phyloP scores from a whole-genome alignment of 306 rosid species.

The Dicorynia guianensis region DNA sequence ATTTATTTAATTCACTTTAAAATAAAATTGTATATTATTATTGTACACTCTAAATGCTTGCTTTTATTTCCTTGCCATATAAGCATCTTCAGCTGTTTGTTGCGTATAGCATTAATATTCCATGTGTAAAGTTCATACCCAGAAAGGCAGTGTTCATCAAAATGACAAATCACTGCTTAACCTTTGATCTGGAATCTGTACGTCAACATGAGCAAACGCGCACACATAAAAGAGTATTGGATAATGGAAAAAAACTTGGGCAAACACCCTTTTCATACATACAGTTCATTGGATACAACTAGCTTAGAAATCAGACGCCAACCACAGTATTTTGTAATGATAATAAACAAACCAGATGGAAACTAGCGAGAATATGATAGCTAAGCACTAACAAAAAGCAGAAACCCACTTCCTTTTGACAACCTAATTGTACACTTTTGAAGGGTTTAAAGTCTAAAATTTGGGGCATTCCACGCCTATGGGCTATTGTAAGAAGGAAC shows the following conservation, averaged over 20 bases:
- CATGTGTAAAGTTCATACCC: not conserved
- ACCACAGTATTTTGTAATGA: slow-evolving; percentile 27
- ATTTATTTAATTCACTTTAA: no score
- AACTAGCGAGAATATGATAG: not conserved
- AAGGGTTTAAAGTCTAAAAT: slow-evolving; percentile 1
- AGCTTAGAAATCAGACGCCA: slow-evolving; percentile 31
- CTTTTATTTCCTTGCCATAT: not conserved
- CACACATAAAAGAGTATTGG: not conserved
- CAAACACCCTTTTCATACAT: slow-evolving; percentile 39
- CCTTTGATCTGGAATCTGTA: slow-evolving; percentile 14
- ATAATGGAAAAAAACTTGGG: slow-evolving; percentile 24
- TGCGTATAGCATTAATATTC: not conserved
- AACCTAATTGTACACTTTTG: not conserved
- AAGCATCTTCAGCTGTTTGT: slow-evolving; percentile 17
- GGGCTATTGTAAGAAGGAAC: slow-evolving; percentile 16
- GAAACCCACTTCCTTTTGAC: slow-evolving; percentile 41
- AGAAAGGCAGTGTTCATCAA: not conserved
- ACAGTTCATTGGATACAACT: slow-evolving; percentile 44
- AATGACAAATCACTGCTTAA: slow-evolving; percentile 14
- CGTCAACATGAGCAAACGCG: slow-evolving; percentile 28
- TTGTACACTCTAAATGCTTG: no score
- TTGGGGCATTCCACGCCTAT: slow-evolving; percentile 13
- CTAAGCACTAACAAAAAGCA: slow-evolving; percentile 44
- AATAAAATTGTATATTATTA: no score
- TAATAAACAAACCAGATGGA: not conserved